Base-by-base conservation (phyloP, 1,284 basidiomycete species). In the Boletus smithii region DNA sequence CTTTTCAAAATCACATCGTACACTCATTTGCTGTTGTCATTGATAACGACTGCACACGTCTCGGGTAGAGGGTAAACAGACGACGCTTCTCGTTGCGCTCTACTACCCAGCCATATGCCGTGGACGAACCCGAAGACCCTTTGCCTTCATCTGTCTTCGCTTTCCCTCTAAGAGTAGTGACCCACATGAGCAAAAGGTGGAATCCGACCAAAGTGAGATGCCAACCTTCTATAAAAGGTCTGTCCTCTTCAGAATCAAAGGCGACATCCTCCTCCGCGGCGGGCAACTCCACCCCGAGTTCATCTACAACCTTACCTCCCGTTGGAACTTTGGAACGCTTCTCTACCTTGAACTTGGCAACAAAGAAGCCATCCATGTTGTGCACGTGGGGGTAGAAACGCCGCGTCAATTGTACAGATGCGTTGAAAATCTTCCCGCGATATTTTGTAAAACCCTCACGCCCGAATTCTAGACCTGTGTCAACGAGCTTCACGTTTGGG, bases 281-380 rank as follows among this genome's bases (percentile, higher is more conserved):
- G 18, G 61, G 49, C 30, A 40, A 20, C 31, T 62, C 33, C 24
- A 50, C 36, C 33, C 37, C 22, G 46, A 11, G 11, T 34, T 66
- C 43, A 8, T 60, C 66, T 7, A 60, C 69, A 0, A 62, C 70
- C 46, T 70, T 74, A 16, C 65, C 67, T 32, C 64, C 69, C n/a
- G 63, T 66, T 17, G 68, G 63, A 44, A 57, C 64, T 71, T 91
- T 94, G 42, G 70, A 66, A 51, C 84, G 79, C 69, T 82, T 88
- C 65, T 85, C 87, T 18, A 99, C 85, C 70, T 93, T 97, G 77
- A 99, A 91, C 72, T 99, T 99, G 55, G 95, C 95, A 46, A 99
- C 94, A 68, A 84, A 99, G 78, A 99, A 99, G 3, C 97, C 97
- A 69, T 99, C 97, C 90, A 99, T 91, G 65, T 91, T 91, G 67